Evolutionary conservation across 495 filamentous ascomycete species (phyloP).

Genomic region (Xylaria palmicola): DNA sequence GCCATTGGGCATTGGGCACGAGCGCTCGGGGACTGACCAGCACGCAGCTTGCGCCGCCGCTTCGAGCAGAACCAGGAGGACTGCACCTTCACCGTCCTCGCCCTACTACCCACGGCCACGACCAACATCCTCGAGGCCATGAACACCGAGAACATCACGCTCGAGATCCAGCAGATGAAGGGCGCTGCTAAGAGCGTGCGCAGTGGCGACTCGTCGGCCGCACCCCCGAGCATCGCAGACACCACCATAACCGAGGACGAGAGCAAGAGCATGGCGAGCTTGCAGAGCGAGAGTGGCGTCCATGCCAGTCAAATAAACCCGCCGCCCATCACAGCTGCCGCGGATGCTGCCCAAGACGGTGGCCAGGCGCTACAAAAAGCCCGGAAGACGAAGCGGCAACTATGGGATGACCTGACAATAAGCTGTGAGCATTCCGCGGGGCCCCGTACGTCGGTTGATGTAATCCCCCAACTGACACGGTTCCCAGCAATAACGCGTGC

Average conservation of each 20-base stretch:
- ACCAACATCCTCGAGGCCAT: conserved; percentile 84
- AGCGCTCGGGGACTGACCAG: conserved; percentile 18
- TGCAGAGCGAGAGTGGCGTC: conserved; percentile 74
- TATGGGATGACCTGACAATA: conserved; percentile 98
- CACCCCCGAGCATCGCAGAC: conserved; percentile 67
- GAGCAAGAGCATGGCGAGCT: conserved; percentile 69
- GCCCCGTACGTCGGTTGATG: not conserved
- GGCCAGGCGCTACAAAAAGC: conserved; percentile 44
- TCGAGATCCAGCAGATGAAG: conserved; percentile 92
- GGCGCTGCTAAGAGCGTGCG: conserved; percentile 67
- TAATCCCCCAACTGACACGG: conserved; percentile 23
- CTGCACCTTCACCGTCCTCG: conserved; percentile 96
- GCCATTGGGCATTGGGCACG: too few relatives aligned
- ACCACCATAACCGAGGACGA: conserved; percentile 68
- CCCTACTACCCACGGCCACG: conserved; percentile 86
- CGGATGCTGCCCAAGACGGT: conserved; percentile 39
- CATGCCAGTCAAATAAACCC: conserved; percentile 74
- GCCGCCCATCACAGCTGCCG: conserved; percentile 30
- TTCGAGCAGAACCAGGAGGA: conserved; percentile 99
- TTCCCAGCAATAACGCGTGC: conserved; percentile 83
- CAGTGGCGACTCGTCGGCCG: conserved; percentile 59
- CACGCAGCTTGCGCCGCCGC: conserved; percentile 77
- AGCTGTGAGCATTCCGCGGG: conserved; percentile 59
- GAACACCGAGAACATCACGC: conserved; percentile 84
- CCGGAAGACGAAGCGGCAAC: conserved; percentile 80